A percentile compares a stretch with the other conserved stretches of the same genome.
Evolutionary conservation across 2,329 filamentous ascomycete species (phyloP).

Genomic region (Microdochium bolleyi): DNA sequence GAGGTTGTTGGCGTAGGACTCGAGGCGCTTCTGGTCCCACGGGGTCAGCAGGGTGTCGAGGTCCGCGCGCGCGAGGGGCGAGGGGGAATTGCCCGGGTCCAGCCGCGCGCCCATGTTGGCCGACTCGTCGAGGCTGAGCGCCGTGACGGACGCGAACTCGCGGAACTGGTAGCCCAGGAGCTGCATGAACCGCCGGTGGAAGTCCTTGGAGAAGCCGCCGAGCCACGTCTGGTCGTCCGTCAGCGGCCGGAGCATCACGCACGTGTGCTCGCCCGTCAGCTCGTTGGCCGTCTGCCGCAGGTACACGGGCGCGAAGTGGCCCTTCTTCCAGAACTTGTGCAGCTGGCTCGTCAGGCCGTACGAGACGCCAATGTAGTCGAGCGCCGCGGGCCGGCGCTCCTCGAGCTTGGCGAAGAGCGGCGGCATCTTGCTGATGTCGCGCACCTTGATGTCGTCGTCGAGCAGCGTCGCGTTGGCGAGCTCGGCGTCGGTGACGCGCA

Average conservation of each 20-base stretch:
- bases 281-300: conserved; percentile 93
- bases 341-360: conserved; percentile 83
- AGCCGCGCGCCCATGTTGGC: conserved; percentile 65
- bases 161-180: conserved; percentile 91
- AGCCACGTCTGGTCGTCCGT: conserved; percentile 75
- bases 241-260: conserved; percentile 88
- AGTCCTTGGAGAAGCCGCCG: conserved; percentile 83
- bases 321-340: conserved; percentile 95
- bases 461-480: conserved; percentile 68
- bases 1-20: conserved; percentile 94
- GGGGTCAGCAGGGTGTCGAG: conserved; percentile 76
- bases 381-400: conserved; percentile 67
- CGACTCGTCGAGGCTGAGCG: conserved; percentile 82
- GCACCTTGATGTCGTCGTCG: conserved; percentile 80
- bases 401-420: conserved; percentile 84
- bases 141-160: conserved; percentile 67
- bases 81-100: conserved; percentile 44
- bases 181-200: conserved; percentile 86
- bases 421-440: conserved; percentile 87
- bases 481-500: conserved; percentile 75
- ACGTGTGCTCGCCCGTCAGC: conserved; percentile 93
- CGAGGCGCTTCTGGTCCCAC: conserved; percentile 89
- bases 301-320: conserved; percentile 81
- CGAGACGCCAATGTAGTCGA: conserved; percentile 93
- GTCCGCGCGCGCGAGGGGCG: conserved; percentile 61